These are phyloP conservation scores for Mortierella sp. DNA, from an alignment of 371 early-diverging fungal genomes.

Conservation along the genomic window DNA sequence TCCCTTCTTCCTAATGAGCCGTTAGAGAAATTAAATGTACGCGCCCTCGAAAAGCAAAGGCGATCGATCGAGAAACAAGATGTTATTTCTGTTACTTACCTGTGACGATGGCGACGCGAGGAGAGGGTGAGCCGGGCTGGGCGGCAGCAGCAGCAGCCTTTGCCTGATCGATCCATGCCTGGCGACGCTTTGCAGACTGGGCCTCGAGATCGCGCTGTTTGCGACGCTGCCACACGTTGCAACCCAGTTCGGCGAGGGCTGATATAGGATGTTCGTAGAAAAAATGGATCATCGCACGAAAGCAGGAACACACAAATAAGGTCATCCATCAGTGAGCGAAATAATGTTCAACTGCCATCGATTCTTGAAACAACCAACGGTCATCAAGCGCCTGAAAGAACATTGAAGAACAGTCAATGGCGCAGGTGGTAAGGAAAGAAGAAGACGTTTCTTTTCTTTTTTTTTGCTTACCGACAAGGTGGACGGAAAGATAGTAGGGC, in stretches of 20 bases:
- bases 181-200: slow-evolving; percentile 13
- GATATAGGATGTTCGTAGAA: no score
- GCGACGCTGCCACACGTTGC: slow-evolving; percentile 16
- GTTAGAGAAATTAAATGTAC: background rate
- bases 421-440: background rate
- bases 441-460: background rate
- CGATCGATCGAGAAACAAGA: slow-evolving; percentile 11
- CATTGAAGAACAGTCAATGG: background rate
- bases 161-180: slow-evolving; percentile 18
- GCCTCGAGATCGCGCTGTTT: background rate
- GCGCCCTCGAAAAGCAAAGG: background rate
- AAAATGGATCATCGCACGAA: background rate
- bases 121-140: background rate
- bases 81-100: background rate
- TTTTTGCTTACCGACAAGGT: slow-evolving; percentile 9
- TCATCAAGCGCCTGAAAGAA: no score
- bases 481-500: background rate
- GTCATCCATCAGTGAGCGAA: background rate
- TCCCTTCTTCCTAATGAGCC: background rate
- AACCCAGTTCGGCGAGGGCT: slow-evolving; percentile 5
- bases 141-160: slow-evolving; percentile 1
- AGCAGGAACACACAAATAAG: background rate
- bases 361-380: no score
- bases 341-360: no score
- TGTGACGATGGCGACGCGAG: slow-evolving; percentile 27